Evolutionary conservation across 495 filamentous ascomycete genomes (phyloP).

Genomic region (Bacidia rubella): DNA sequence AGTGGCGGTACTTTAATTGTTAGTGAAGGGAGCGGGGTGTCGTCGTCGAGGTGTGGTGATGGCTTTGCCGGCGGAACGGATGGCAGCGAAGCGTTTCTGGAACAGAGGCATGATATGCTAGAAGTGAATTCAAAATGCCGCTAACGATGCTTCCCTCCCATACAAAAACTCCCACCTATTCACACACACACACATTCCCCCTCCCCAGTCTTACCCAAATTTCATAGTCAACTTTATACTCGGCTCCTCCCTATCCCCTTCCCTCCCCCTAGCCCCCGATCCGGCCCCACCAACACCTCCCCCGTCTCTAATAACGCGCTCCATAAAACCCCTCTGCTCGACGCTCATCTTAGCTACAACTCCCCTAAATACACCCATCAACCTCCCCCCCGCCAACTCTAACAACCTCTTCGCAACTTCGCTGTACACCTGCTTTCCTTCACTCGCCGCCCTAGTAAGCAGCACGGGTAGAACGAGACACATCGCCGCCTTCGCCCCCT

Average conservation of each 20-base stretch:
- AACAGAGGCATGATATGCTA: not conserved
- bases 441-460: conserved; percentile 51
- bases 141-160: not conserved
- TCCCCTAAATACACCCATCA: conserved; percentile 59
- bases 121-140: not conserved
- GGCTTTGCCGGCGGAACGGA: too few species aligned
- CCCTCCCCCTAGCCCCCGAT: conserved; percentile 22
- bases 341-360: conserved; percentile 60
- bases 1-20: not conserved
- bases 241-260: conserved; percentile 39
- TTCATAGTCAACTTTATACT: conserved; percentile 92
- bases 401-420: conserved; percentile 67
- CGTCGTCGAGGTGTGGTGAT: not conserved
- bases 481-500: conserved; percentile 46
- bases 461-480: conserved; percentile 67
- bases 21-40: too few species aligned
- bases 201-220: conserved; percentile 37
- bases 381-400: conserved; percentile 62
- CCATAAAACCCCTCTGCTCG: conserved; percentile 62
- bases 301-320: conserved; percentile 62
- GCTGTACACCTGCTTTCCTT: conserved; percentile 31
- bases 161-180: conserved; percentile 76
- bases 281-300: conserved; percentile 24
- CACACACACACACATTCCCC: conserved; percentile 66
- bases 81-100: too few species aligned